Percentiles rank a stretch among this genome's conserved stretches.
Evolutionary conservation across 2,329 filamentous ascomycete species (phyloP).

Genomic region (Waltergamsia citrina): DNA sequence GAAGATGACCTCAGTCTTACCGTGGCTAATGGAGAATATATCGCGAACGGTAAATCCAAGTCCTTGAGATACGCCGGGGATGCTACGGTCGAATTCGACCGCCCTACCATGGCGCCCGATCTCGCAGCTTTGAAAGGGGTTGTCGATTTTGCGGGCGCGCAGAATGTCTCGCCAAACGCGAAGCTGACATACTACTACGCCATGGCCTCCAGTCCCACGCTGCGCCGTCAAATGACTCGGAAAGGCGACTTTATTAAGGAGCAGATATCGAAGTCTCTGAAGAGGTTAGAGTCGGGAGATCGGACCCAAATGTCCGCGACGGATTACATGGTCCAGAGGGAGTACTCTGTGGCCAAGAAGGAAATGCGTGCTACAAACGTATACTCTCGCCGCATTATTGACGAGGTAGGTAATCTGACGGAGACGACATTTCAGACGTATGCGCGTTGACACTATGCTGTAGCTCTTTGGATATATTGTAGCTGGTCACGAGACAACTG

Average conservation of each 20-base stretch:
- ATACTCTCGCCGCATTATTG: conserved; percentile 14
- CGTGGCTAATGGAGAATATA: too few relatives aligned
- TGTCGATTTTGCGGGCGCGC: too few relatives aligned
- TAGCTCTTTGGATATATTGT: conserved; percentile 17
- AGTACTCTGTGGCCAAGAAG: conserved; percentile 17
- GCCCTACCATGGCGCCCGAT: conserved; percentile 17
- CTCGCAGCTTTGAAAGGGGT: too few relatives aligned
- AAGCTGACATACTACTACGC: too few relatives aligned
- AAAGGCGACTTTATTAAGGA: conserved; percentile 4
- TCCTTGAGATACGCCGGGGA: too few relatives aligned
- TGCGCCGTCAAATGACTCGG: conserved; percentile 3
- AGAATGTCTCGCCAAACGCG: too few relatives aligned
- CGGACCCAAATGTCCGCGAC: conserved; percentile 13
- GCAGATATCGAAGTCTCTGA: conserved; percentile 3
- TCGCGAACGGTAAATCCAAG: too few relatives aligned
- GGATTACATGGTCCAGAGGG: conserved; percentile 20
- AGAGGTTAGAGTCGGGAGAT: not conserved
- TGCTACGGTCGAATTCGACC: too few relatives aligned
- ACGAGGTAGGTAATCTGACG: too few relatives aligned
- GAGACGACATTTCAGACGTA: too few relatives aligned
- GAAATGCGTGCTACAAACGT: conserved; percentile 14
- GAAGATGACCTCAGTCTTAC: too few relatives aligned
- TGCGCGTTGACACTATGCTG: too few relatives aligned
- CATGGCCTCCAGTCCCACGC: conserved; percentile 10
- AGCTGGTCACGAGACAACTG: conserved; percentile 22